phyloP scores from a whole-genome alignment of 2,329 filamentous ascomycete species.

The Madurella fahalii region DNA sequence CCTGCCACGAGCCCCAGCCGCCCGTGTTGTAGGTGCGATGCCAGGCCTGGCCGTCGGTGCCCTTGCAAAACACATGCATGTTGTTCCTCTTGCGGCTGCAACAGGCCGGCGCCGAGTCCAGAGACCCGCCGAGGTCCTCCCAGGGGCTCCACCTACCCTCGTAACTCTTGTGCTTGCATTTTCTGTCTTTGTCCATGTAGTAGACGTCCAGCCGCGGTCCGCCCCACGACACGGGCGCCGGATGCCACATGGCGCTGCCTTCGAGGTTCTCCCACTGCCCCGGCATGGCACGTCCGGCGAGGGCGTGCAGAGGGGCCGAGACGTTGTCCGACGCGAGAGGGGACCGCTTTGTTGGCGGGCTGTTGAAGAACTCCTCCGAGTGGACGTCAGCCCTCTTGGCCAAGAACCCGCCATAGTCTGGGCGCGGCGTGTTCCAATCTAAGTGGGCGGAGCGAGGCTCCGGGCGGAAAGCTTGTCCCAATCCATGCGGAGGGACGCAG shows the following conservation, averaged over 20 bases:
- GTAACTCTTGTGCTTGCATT: slow-evolving; percentile 23
- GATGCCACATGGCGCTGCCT: slow-evolving; percentile 20
- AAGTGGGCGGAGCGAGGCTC: slow-evolving; percentile 12
- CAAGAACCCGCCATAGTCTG: slow-evolving; percentile 10
- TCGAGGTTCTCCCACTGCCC: slow-evolving; percentile 21
- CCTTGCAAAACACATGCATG: slow-evolving; percentile 20
- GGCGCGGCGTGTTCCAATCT: slow-evolving; percentile 20
- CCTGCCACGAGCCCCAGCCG: slow-evolving; percentile 26
- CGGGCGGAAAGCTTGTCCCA: background rate
- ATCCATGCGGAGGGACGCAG: background rate
- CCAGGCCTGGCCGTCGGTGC: slow-evolving; percentile 21
- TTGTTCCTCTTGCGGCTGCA: slow-evolving; percentile 19
- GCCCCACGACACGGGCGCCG: slow-evolving; percentile 26
- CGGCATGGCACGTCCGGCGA: slow-evolving; percentile 12
- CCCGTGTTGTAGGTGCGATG: slow-evolving; percentile 13
- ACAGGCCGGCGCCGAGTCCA: slow-evolving; percentile 17
- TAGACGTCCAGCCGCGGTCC: slow-evolving; percentile 26
- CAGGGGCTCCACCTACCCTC: slow-evolving; percentile 19
- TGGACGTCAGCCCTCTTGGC: slow-evolving; percentile 10
- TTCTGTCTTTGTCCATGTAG: slow-evolving; percentile 22
- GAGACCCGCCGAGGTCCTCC: slow-evolving; percentile 21
- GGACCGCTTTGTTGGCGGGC: slow-evolving; percentile 2
- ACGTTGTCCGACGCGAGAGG: background rate
- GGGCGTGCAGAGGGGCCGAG: background rate
- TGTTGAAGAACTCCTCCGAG: slow-evolving; percentile 15